Percentiles rank a stretch among this genome's conserved stretches.
phyloP scores from a whole-genome alignment of 352 stramenopile genomes.

The Pythium phragmiticola region DNA sequence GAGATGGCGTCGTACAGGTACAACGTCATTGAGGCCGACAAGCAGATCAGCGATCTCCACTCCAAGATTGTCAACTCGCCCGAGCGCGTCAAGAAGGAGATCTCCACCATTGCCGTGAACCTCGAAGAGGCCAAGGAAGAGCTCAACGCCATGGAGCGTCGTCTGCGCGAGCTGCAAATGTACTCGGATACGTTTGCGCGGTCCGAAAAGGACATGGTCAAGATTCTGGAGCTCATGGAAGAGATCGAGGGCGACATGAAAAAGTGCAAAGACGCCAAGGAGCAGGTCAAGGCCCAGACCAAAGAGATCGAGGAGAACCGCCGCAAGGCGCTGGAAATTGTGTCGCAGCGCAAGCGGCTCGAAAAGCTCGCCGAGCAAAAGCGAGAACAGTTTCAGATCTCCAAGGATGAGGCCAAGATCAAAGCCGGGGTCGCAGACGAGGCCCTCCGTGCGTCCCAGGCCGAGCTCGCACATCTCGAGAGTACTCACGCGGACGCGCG shows the following conservation, averaged over 20 bases:
- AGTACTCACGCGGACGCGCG: conserved; percentile 43
- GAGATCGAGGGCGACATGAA: conserved; percentile 66
- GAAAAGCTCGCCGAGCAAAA: conserved; percentile 75
- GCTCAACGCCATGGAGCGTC: conserved; percentile 63
- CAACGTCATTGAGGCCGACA: conserved; percentile 81
- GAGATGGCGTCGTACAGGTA: conserved; percentile 59
- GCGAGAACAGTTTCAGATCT: conserved; percentile 61
- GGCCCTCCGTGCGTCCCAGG: conserved; percentile 48
- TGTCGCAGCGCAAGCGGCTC: conserved; percentile 66
- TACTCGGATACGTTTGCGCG: conserved; percentile 69
- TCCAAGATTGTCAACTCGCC: conserved; percentile 91
- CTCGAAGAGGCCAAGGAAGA: conserved; percentile 76
- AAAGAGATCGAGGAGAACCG: conserved; percentile 54
- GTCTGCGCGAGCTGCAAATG: conserved; percentile 48
- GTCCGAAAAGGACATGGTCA: conserved; percentile 66
- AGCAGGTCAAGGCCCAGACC: conserved; percentile 59
- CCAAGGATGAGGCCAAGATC: conserved; percentile 58
- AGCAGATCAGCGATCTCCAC: conserved; percentile 74
- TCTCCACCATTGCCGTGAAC: conserved; percentile 48
- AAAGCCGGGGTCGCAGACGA: conserved; percentile 63
- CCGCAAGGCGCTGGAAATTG: conserved; percentile 44
- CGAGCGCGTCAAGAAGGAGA: conserved; percentile 75
- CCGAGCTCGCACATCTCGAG: conserved; percentile 60
- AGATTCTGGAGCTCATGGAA: conserved; percentile 56
- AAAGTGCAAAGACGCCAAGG: conserved; percentile 67